A percentile compares a stretch with the other conserved stretches of the same genome.
Evolutionary conservation across 1,284 basidiomycete species (phyloP).

Genomic region (Leccinum olivaceoglutinosum): DNA sequence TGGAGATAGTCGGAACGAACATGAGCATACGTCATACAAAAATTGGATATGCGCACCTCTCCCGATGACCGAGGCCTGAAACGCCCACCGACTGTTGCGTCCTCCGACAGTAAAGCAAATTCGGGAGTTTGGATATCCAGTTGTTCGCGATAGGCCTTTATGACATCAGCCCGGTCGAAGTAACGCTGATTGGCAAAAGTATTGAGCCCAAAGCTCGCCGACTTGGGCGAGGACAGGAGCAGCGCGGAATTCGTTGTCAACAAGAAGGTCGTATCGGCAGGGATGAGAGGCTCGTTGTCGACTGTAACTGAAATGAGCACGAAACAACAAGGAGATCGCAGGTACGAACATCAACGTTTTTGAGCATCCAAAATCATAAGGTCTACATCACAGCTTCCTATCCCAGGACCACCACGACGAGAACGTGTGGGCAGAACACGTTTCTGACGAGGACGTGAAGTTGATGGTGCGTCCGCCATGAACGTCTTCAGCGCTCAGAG

Average conservation of each 20-base stretch:
- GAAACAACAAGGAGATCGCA: constrained; percentile 11
- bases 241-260: constrained; percentile 63
- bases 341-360: constrained; percentile 66
- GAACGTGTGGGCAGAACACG: constrained; percentile 77
- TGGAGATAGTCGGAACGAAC: constrained; percentile 6
- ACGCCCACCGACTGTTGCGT: constrained; percentile 56
- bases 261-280: constrained; percentile 56
- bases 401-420: constrained; percentile 71
- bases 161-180: constrained; percentile 72
- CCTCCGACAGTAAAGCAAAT: constrained; percentile 52
- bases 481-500: constrained; percentile 7
- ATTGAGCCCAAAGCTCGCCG: constrained; percentile 44
- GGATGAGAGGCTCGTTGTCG: constrained; percentile 67
- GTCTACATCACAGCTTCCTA: constrained; percentile 74
- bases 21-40: constrained; percentile 12
- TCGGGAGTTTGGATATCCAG: constrained; percentile 69
- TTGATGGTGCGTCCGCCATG: constrained; percentile 15
- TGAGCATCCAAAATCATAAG: constrained; percentile 80
- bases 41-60: constrained; percentile 47
- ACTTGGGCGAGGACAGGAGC: constrained; percentile 31
- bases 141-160: constrained; percentile 63
- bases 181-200: constrained; percentile 61
- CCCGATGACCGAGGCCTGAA: constrained; percentile 62
- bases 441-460: constrained; percentile 44
- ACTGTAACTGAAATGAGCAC: constrained; percentile 38